Base-by-base conservation (phyloP, 1,139 yeast species). In the Yamadazyma jaroonii region DNA sequence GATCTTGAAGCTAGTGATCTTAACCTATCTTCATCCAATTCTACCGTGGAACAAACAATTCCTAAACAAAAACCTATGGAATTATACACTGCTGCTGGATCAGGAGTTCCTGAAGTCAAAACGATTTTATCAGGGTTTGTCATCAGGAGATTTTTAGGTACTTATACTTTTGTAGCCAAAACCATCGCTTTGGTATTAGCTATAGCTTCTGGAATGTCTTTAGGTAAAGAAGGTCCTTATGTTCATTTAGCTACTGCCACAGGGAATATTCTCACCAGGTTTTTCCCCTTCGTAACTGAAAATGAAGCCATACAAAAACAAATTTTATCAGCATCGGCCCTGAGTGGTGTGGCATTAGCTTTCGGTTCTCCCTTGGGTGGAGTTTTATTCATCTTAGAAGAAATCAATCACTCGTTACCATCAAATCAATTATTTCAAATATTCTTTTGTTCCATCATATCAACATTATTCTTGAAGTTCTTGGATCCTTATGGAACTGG, bases 191-290 rank as follows among this genome's bases (percentile, higher is more conserved):
- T 80, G 28, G 62, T 79, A 2, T 64, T 79, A 27, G 80, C 84
- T 2, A 79, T 81, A 38, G 83, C 85, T 0, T 78, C 85, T 0
- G 87, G 87, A 0, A 62, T 81, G 63, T 64, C 80, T 11, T 62
- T 81, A 13, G 88, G 88, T 1, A 82, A 82, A 57, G 88, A 81
- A 48, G 88, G 85, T 2, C 88, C 88, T 0, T 80, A 77, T 53
- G 88, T 81, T 24, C 88, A 81, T 55, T 67, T 81, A 40, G 84
- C 88, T 0, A 74, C 85, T 1, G 77, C 83, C 47, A 80, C 79
- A 10, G 87, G 86, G 1, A 81, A 81, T 50, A 68, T 81, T 28
- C 54, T 74, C 6, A 65, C 81, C 31, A 63, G 85, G 32, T 51
- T 72, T 25, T 79, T 79, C 48, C 65, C 72, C 3, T 72, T 66